These are phyloP conservation scores for Aspergillus unguis DNA, from an alignment of 2,329 filamentous ascomycete species.

Conservation along the genomic window DNA sequence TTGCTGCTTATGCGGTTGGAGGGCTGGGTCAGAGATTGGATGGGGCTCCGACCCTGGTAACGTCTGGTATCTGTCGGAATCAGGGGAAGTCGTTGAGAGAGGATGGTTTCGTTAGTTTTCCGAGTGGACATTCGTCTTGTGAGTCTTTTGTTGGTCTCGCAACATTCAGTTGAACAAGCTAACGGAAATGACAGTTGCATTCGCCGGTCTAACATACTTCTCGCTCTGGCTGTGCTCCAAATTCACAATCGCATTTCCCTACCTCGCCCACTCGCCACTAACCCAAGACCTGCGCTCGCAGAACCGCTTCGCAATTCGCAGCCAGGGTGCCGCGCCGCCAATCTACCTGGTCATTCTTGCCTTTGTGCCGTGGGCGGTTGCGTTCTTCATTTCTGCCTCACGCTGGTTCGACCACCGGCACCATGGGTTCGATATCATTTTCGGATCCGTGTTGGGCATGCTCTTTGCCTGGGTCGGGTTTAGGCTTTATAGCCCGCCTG, in stretches of 20 bases:
- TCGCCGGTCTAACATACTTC: slow-evolving; percentile 78
- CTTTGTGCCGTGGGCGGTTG: slow-evolving; percentile 67
- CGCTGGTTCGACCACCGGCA: slow-evolving; percentile 88
- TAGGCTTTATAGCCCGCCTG: slow-evolving; percentile 79
- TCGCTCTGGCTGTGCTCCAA: slow-evolving; percentile 75
- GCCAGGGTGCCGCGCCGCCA: slow-evolving; percentile 76
- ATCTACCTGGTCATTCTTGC: slow-evolving; percentile 70
- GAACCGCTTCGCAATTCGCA: slow-evolving; percentile 53
- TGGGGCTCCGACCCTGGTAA: slow-evolving; percentile 65
- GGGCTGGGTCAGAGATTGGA: slow-evolving; percentile 53
- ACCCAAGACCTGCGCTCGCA: slow-evolving; percentile 22
- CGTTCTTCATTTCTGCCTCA: slow-evolving; percentile 78
- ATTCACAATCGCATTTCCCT: slow-evolving; percentile 47
- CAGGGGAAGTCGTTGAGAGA: slow-evolving; percentile 57
- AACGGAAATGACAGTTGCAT: slow-evolving; percentile 52
- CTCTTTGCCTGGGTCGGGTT: slow-evolving; percentile 71
- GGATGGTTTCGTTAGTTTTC: slow-evolving; percentile 83
- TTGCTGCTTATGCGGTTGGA: slow-evolving; percentile 61
- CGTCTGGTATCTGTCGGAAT: slow-evolving; percentile 71
- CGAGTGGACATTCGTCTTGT: slow-evolving; percentile 71
- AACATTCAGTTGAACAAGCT: not conserved
- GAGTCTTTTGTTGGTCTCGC: slow-evolving; percentile 25
- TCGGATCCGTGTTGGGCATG: slow-evolving; percentile 76
- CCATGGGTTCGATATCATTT: slow-evolving; percentile 87
- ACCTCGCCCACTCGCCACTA: slow-evolving; percentile 32